These are phyloP conservation scores for Apophysomyces trapeziformis DNA, from an alignment of 371 early-diverging fungal genomes.

Conservation along the genomic window DNA sequence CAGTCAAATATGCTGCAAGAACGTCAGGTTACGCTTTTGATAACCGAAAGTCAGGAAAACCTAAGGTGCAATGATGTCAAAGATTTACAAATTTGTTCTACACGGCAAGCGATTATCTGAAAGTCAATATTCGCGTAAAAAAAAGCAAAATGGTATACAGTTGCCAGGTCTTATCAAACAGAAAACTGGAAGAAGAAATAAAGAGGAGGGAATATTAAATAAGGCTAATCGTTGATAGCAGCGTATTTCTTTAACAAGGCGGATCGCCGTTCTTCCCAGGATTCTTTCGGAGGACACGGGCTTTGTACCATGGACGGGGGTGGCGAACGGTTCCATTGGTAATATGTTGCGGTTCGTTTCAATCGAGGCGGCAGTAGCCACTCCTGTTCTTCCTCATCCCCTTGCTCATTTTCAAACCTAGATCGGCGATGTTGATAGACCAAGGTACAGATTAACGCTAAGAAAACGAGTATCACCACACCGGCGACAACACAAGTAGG, in stretches of 20 bases:
- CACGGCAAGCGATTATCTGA: too few species aligned
- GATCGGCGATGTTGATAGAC: slow-evolving; percentile 8
- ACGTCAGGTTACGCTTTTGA: too few species aligned
- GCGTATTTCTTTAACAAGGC: slow-evolving; percentile 32
- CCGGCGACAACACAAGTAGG: not conserved
- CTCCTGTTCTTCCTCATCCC: slow-evolving; percentile 29
- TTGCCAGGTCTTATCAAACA: too few species aligned
- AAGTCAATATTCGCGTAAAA: too few species aligned
- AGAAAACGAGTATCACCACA: not conserved
- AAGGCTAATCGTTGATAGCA: slow-evolving; percentile 11
- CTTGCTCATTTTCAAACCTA: slow-evolving; percentile 11
- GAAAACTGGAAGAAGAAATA: too few species aligned
- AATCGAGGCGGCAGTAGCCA: slow-evolving; percentile 14
- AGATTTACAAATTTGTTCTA: too few species aligned
- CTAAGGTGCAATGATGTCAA: too few species aligned
- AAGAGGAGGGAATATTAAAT: too few species aligned
- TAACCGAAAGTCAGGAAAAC: too few species aligned
- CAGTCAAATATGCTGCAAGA: too few species aligned
- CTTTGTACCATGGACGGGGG: slow-evolving; percentile 14
- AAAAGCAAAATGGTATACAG: too few species aligned
- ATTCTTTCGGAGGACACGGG: slow-evolving; percentile 17
- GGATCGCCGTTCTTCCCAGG: slow-evolving; percentile 36
- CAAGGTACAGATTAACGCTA: not conserved
- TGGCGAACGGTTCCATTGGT: slow-evolving; percentile 43
- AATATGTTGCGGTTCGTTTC: slow-evolving; percentile 36